Evolutionary conservation across 2,329 filamentous ascomycete genomes (phyloP), one percentile per base, ranked within the genome.

Genomic region (Cladobotryum protrusum): DNA sequence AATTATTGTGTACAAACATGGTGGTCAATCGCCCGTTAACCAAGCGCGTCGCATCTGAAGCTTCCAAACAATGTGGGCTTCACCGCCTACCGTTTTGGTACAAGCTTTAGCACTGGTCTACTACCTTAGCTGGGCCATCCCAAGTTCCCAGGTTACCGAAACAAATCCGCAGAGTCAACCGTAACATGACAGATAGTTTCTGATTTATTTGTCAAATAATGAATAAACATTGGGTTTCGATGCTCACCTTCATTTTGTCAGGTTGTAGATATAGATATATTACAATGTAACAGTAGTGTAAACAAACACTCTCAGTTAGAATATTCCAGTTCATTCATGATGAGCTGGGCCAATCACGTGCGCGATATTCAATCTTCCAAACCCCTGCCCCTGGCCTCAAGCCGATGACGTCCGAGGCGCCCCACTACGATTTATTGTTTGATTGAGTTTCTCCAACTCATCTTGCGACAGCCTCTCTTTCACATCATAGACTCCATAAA

Each of bases 321-420:
- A n/a, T n/a, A n/a, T n/a, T n/a, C n/a, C n/a, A n/a, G n/a, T n/a
- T n/a, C n/a, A n/a, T n/a, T n/a, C n/a, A n/a, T n/a, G n/a, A n/a
- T n/a, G n/a, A n/a, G n/a, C 24, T 5, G 11, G 24, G 20, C 35
- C 4, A 37, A 37, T 37, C 35, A 37, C 35, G 35, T 37, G 35
- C 17, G 2, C 35, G 9, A 37, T 29, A 29, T 29, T 29, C 24
- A 29, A 4, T 29, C 24, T 29, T 29, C n/a, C 6, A 29, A 8
- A 29, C 24, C 24, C 24, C 24, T 29, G 24, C 11, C 24, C 24
- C 7, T 29, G 6, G 24, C 24, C 24, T 29, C 24, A 29, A 29
- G 24, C 61, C 61, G 62, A 65, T 65, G 63, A 65, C 63, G 63
- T 65, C 60, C 59, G 62, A 57, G 58, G 60, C 32, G 44, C 39